Conservation (phyloP, 441 rosid genomes). For the Jatropha podagrica region DNA sequence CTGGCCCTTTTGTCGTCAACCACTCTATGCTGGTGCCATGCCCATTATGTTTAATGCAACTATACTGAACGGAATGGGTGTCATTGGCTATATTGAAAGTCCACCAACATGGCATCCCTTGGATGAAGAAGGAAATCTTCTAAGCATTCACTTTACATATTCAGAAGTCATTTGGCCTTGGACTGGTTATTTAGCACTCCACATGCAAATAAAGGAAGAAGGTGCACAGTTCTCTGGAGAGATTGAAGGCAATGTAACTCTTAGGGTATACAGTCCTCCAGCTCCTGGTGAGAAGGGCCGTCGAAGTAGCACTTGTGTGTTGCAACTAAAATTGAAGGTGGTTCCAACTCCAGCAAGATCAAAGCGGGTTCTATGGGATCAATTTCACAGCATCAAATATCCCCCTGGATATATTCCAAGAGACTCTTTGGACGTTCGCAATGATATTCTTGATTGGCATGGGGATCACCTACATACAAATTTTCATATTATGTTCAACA, state of each 20-base stretch:
- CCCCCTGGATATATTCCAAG: slow-evolving; percentile 99
- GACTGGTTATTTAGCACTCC: slow-evolving; percentile 94
- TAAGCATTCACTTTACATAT: slow-evolving; percentile 80
- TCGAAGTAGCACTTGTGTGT: slow-evolving; percentile 69
- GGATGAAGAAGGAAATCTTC: slow-evolving; percentile 85
- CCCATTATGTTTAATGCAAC: slow-evolving; percentile 91
- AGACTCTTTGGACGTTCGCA: slow-evolving; percentile 96
- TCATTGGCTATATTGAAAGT: slow-evolving; percentile 74
- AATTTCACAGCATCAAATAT: slow-evolving; percentile 92
- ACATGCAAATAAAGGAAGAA: slow-evolving; percentile 99
- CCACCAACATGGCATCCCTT: slow-evolving; percentile 94
- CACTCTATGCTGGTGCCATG: slow-evolving; percentile 97
- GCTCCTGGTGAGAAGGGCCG: slow-evolving; percentile 62
- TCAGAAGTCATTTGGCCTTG: slow-evolving; percentile 95
- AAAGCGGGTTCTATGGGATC: slow-evolving; percentile 94
- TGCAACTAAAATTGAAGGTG: slow-evolving; percentile 82
- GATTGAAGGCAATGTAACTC: slow-evolving; percentile 85
- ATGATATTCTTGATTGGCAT: slow-evolving; percentile 99
- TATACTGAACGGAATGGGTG: slow-evolving; percentile 96
- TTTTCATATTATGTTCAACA: slow-evolving; percentile 94
- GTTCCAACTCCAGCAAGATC: slow-evolving; percentile 89
- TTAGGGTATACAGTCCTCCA: slow-evolving; percentile 71
- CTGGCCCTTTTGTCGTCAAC: slow-evolving; percentile 98
- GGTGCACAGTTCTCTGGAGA: slow-evolving; percentile 81
- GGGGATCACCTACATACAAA: slow-evolving; percentile 99